These are phyloP conservation scores for Lojkania enalia DNA, from an alignment of 2,329 filamentous ascomycete genomes.

Conservation along the genomic window DNA sequence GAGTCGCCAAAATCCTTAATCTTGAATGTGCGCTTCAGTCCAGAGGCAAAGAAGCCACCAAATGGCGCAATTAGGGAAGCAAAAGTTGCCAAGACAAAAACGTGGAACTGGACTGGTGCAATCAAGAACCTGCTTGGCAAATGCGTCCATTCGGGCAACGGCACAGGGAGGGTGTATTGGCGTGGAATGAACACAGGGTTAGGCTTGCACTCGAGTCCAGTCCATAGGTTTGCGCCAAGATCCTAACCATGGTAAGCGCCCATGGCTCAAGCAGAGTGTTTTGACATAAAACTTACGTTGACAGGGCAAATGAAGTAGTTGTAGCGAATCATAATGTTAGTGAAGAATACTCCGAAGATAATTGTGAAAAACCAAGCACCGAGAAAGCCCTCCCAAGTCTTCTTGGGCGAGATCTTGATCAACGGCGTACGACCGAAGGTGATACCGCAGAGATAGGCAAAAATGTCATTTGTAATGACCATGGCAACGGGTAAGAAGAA, in stretches of 20 bases:
- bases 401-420: conserved; percentile 97
- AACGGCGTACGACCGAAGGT: conserved; percentile 94
- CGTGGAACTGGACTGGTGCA: conserved; percentile 90
- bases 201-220: conserved; percentile 82
- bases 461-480: conserved; percentile 98
- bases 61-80: conserved; percentile 96
- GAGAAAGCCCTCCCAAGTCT: conserved; percentile 97
- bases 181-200: conserved; percentile 89
- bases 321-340: conserved; percentile 82
- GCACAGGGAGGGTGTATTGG: conserved; percentile 67
- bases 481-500: conserved; percentile 94
- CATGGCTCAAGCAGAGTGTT: not conserved
- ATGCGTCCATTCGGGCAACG: conserved; percentile 66
- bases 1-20: conserved; percentile 99
- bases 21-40: conserved; percentile 97
- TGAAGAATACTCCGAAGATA: conserved; percentile 78
- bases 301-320: conserved; percentile 99
- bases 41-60: conserved; percentile 96
- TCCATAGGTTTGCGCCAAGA: conserved; percentile 89
- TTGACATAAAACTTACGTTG: conserved; percentile 59
- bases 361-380: conserved; percentile 96
- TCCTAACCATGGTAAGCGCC: conserved; percentile 55
- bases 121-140: conserved; percentile 72
- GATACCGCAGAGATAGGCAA: conserved; percentile 96
- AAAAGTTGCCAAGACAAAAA: conserved; percentile 86